Evolutionary conservation across 176 grass and related monocot species (phyloP).

Genomic region (Typha latifolia): DNA sequence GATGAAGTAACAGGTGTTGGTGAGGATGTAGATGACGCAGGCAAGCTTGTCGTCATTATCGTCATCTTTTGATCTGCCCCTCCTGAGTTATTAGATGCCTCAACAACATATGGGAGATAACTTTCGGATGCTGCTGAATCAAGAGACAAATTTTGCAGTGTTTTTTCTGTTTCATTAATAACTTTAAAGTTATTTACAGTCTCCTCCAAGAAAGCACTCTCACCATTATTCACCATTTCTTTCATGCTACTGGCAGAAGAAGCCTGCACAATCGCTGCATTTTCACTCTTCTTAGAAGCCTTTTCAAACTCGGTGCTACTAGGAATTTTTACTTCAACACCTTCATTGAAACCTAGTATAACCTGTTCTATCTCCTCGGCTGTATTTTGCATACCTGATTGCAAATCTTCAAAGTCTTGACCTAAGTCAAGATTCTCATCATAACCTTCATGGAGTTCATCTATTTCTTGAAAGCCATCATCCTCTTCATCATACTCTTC

Average conservation of each 20-base stretch:
- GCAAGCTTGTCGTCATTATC: constrained; percentile 35
- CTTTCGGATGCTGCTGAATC: constrained; percentile 22
- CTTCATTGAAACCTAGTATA: constrained; percentile 92
- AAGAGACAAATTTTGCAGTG: constrained; percentile 51
- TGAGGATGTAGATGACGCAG: constrained; percentile 35
- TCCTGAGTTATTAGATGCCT: constrained; percentile 21
- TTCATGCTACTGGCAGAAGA: constrained; percentile 22
- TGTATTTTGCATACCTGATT: constrained; percentile 22
- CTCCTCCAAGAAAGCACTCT: background rate
- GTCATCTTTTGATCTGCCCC: constrained; percentile 15
- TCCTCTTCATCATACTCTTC: constrained; percentile 66
- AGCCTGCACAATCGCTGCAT: constrained; percentile 23
- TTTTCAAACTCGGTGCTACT: constrained; percentile 48
- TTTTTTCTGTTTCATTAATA: constrained; percentile 50
- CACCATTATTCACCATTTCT: constrained; percentile 28
- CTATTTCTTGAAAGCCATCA: constrained; percentile 44
- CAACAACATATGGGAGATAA: constrained; percentile 22
- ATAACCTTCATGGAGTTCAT: constrained; percentile 52
- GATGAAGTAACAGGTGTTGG: constrained; percentile 30
- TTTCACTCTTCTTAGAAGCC: constrained; percentile 42
- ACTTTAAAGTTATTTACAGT: constrained; percentile 25
- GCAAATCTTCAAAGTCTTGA: constrained; percentile 42
- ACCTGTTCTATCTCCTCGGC: constrained; percentile 52
- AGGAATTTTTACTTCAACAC: constrained; percentile 83
- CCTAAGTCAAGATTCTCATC: constrained; percentile 54